Evolutionary conservation across 1,284 basidiomycete genomes (phyloP), one percentile per base, ranked within the genome.

Genomic region (Cryptococcus hybrid): DNA sequence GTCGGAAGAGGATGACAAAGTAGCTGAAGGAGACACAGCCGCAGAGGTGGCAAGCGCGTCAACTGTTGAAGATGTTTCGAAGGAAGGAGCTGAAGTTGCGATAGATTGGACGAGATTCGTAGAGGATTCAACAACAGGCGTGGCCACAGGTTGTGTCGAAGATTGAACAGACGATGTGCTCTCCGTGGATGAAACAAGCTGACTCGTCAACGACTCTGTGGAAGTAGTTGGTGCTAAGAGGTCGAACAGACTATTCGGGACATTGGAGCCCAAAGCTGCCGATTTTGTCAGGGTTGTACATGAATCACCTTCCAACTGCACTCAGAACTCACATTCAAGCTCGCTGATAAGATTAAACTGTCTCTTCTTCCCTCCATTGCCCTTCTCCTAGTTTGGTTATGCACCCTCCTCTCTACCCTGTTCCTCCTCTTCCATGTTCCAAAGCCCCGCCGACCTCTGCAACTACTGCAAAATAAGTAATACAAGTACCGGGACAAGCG

Each of bases 381-480:
- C 51, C 54, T 52, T n/a, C 49, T 39, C 45, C 47, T 51, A 3
- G 54, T 52, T 18, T 56, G 57, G 38, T 38, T 46, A 43, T 61
- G 51, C 47, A 39, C 42, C 36, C 48, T 62, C 47, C 52, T 57
- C 24, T 59, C 55, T 49, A 62, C 30, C 34, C 50, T n/a, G 44
- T 46, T 5, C 49, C 51, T 51, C 37, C 18, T 11, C 11, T 39
- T 5, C 51, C 35, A 43, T 57, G 59, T 15, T 40, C 52, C 15
- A 55, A 11, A 11, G 35, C 45, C 7, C 1, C 37, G 18, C 35
- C 49, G 18, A 36, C 39, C 15, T 39, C 36, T 30, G 36, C 49
- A 7, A 51, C 37, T 7, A 38, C 49, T 11, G 36, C 13, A 34
- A 57, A 13, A 54, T 43, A 3, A 57, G 13, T 12, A 60, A 30